Conservation (phyloP, 2,329 filamentous ascomycete species). For the Botrytis hyacinthi region DNA sequence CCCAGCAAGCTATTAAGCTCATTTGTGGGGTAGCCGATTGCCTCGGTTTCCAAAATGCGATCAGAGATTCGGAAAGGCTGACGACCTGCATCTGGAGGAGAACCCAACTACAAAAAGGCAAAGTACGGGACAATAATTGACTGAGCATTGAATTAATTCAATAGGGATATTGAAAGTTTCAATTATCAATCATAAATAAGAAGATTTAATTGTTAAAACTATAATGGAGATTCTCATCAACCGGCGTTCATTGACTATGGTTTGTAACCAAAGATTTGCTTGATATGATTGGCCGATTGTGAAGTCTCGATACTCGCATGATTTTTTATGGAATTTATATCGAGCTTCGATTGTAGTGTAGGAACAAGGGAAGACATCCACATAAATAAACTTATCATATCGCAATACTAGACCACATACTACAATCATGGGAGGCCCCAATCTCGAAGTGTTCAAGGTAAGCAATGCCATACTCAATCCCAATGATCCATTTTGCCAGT, state of each 20-base stretch:
- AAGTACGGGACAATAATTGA: neutral
- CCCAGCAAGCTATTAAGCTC: neutral
- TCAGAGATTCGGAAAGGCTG: neutral
- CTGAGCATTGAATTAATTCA: neutral
- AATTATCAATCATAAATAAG: neutral
- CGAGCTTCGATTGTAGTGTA: neutral
- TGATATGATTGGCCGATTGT: conserved; percentile 13
- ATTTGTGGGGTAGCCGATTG: conserved; percentile 12
- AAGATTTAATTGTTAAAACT: neutral
- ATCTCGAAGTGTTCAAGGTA: conserved; percentile 95
- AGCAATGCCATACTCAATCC: conserved; percentile 25
- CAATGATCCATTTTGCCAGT: conserved; percentile 5
- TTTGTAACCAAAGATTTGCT: neutral
- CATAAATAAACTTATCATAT: neutral
- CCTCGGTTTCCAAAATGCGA: neutral
- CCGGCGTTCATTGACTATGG: neutral
- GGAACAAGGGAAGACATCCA: neutral
- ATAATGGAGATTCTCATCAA: neutral
- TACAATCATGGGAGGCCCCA: conserved; percentile 70
- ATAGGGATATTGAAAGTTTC: neutral
- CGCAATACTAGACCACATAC: neutral
- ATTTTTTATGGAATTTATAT: conserved; percentile 3
- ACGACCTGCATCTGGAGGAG: neutral
- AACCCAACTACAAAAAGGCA: neutral
- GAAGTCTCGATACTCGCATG: neutral